Conservation (phyloP, 495 filamentous ascomycete genomes). For the Cenococcum geophilum region DNA sequence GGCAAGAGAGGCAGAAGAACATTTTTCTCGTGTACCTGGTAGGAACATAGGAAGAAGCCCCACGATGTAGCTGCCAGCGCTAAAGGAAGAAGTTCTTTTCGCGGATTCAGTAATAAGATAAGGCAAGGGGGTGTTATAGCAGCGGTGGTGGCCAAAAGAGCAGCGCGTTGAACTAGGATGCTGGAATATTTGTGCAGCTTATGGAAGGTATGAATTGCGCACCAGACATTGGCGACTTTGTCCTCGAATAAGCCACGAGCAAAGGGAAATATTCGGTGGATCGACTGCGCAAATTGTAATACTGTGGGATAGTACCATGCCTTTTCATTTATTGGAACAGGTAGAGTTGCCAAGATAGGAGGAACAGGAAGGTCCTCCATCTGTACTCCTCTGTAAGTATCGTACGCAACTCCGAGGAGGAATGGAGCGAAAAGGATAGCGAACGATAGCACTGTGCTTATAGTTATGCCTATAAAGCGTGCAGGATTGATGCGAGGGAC, state of each 20-base stretch:
- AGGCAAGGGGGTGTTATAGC: slow-evolving; percentile 72
- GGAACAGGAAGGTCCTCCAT: slow-evolving; percentile 47
- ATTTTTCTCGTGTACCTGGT: slow-evolving; percentile 97
- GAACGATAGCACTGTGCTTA: slow-evolving; percentile 67
- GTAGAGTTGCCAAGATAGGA: slow-evolving; percentile 49
- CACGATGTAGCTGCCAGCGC: slow-evolving; percentile 77
- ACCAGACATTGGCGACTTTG: slow-evolving; percentile 98
- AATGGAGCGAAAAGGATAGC: slow-evolving; percentile 68
- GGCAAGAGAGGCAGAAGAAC: slow-evolving; percentile 85
- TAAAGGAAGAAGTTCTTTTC: slow-evolving; percentile 67
- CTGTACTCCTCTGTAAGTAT: slow-evolving; percentile 49
- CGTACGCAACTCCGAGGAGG: slow-evolving; percentile 56
- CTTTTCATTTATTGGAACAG: slow-evolving; percentile 53
- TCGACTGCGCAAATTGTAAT: slow-evolving; percentile 70
- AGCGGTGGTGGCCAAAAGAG: slow-evolving; percentile 65
- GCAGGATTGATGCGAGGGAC: slow-evolving; percentile 63
- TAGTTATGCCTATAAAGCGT: slow-evolving; percentile 67
- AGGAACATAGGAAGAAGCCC: slow-evolving; percentile 96
- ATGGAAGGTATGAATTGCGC: slow-evolving; percentile 77
- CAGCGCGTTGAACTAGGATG: slow-evolving; percentile 64
- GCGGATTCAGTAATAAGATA: slow-evolving; percentile 72
- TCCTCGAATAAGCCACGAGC: slow-evolving; percentile 92
- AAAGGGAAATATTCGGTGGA: slow-evolving; percentile 92
- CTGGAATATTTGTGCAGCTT: slow-evolving; percentile 63
- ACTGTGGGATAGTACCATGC: slow-evolving; percentile 63